phyloP scores from a whole-genome alignment of 2,329 filamentous ascomycete species.

The Fusarium sacchari region DNA sequence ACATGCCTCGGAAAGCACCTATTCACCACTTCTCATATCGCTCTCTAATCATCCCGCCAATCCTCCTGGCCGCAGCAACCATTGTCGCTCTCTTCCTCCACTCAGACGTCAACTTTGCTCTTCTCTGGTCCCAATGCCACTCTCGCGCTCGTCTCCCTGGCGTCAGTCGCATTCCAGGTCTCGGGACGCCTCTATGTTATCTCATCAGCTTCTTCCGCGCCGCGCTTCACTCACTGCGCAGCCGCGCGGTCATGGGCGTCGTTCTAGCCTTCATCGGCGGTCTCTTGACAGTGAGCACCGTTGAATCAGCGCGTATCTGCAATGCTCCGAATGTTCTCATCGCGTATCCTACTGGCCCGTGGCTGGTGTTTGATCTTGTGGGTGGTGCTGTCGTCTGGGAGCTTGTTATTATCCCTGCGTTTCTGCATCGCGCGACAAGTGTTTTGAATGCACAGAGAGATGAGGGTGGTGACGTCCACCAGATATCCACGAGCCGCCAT shows the following conservation, averaged over 20 bases:
- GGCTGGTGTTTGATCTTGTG: slow-evolving; percentile 60
- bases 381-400: slow-evolving; percentile 64
- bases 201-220: slow-evolving; percentile 60
- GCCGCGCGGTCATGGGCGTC: slow-evolving; percentile 53
- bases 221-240: slow-evolving; percentile 55
- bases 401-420: slow-evolving; percentile 61
- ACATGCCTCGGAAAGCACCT: slow-evolving; percentile 51
- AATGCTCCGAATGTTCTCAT: slow-evolving; percentile 51
- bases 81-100: slow-evolving; percentile 55
- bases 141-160: slow-evolving; percentile 56
- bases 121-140: slow-evolving; percentile 65
- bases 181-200: slow-evolving; percentile 61
- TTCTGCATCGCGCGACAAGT: slow-evolving; percentile 55
- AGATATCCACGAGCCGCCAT: slow-evolving; percentile 46
- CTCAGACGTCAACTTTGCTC: slow-evolving; percentile 61
- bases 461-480: slow-evolving; percentile 22
- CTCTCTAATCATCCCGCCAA: slow-evolving; percentile 61
- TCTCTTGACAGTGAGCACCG: slow-evolving; percentile 59
- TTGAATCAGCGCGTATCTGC: slow-evolving; percentile 60
- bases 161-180: slow-evolving; percentile 55
- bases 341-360: slow-evolving; percentile 52
- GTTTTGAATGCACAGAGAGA: slow-evolving; percentile 43
- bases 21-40: slow-evolving; percentile 64
- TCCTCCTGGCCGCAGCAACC: slow-evolving; percentile 58
- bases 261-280: slow-evolving; percentile 58